Conservation (phyloP, 768 basidiomycete genomes). For the Cantharellus cinnabarinus region DNA sequence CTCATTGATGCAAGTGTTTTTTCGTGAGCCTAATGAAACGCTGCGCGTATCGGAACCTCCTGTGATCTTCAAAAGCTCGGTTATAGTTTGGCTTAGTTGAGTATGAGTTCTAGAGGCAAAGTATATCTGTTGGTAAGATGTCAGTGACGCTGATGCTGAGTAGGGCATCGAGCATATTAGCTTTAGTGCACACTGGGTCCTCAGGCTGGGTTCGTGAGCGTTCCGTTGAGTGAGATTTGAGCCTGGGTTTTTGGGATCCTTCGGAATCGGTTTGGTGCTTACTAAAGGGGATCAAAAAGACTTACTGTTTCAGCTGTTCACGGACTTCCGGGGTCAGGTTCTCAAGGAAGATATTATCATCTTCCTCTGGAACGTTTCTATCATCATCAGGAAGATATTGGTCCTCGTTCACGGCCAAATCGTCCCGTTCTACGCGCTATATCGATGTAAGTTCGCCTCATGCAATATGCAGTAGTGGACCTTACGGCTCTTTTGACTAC, state of each 20-base stretch:
- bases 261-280: too few relatives aligned
- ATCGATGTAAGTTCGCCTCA: neutral
- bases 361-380: constrained; percentile 8
- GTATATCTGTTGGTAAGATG: constrained; percentile 33
- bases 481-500: constrained; percentile 36
- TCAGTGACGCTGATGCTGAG: neutral
- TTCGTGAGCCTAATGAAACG: constrained; percentile 77
- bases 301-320: constrained; percentile 62
- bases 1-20: constrained; percentile 85
- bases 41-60: constrained; percentile 25
- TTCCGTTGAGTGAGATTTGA: too few relatives aligned
- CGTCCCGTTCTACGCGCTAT: constrained; percentile 9
- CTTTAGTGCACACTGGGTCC: constrained; percentile 40
- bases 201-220: constrained; percentile 9
- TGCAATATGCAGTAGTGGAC: neutral
- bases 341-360: constrained; percentile 11
- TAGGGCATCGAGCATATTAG: neutral
- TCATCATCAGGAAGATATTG: constrained; percentile 47
- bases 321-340: constrained; percentile 62
- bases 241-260: too few relatives aligned
- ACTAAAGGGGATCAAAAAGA: neutral
- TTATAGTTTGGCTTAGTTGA: constrained; percentile 76
- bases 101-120: constrained; percentile 94
- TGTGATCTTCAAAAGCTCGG: constrained; percentile 59
- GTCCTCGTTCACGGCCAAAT: constrained; percentile 32